Percentiles rank a stretch among this genome's conserved stretches.
These are phyloP conservation scores for Epichloe aotearoae DNA, from an alignment of 2,329 filamentous ascomycete genomes.

Conservation along the genomic window DNA sequence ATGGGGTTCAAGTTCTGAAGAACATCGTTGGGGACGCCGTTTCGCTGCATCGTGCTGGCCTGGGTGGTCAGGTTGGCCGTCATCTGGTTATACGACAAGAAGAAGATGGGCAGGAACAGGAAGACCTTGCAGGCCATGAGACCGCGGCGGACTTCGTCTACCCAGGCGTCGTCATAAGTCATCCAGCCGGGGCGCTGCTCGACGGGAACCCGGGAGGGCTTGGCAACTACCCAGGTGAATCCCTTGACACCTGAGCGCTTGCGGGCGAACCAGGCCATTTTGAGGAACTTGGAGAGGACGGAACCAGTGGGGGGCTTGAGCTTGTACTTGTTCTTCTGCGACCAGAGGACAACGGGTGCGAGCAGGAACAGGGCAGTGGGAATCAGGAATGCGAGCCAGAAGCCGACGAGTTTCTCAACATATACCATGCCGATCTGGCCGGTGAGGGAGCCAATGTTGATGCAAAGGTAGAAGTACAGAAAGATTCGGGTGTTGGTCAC, in stretches of 20 bases:
- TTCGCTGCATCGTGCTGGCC: slow-evolving; percentile 50
- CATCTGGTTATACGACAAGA: slow-evolving; percentile 46
- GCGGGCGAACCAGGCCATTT: slow-evolving; percentile 45
- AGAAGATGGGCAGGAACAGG: slow-evolving; percentile 54
- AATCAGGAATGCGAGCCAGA: slow-evolving; percentile 58
- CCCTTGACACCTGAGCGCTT: slow-evolving; percentile 54
- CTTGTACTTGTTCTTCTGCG: slow-evolving; percentile 47
- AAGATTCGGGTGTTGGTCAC: slow-evolving; percentile 57
- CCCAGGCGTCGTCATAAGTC: slow-evolving; percentile 74
- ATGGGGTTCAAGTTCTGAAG: slow-evolving; percentile 66
- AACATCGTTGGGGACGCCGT: slow-evolving; percentile 65
- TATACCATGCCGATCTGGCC: slow-evolving; percentile 53
- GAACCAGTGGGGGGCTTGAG: slow-evolving; percentile 57
- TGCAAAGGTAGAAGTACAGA: slow-evolving; percentile 43
- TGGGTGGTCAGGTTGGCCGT: slow-evolving; percentile 49
- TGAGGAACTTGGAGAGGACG: slow-evolving; percentile 53
- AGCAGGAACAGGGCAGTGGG: slow-evolving; percentile 52
- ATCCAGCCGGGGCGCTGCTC: slow-evolving; percentile 54
- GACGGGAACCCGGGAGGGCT: slow-evolving; percentile 49
- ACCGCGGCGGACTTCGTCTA: slow-evolving; percentile 63
- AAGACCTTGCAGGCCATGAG: slow-evolving; percentile 59
- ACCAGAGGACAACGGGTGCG: slow-evolving; percentile 48
- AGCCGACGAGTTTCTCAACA: slow-evolving; percentile 62
- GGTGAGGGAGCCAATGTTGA: slow-evolving; percentile 49
- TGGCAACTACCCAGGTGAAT: slow-evolving; percentile 53